Conservation (phyloP, 164 flowering plant genomes). For the Tetrastigma voinierianum region DNA sequence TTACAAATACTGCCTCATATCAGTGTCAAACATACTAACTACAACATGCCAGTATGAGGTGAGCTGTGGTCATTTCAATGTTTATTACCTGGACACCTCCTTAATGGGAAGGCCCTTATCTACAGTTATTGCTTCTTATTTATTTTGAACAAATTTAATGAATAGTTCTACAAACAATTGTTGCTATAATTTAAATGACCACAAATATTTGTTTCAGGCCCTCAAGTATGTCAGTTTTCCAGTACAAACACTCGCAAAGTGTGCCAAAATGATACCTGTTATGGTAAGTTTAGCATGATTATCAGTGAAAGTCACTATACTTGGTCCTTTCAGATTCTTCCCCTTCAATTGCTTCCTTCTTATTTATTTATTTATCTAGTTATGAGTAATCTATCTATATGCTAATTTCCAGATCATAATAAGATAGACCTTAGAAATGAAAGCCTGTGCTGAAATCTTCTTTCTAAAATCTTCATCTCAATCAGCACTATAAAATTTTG, state of each 20-base stretch:
- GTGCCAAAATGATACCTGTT: constrained; percentile 99
- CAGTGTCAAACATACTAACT: constrained; percentile 89
- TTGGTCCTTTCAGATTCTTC: background rate
- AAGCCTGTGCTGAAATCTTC: too few species aligned
- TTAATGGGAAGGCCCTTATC: background rate
- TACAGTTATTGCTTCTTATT: background rate
- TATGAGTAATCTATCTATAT: too few species aligned
- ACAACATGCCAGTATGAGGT: constrained; percentile 99
- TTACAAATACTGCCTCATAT: constrained; percentile 75
- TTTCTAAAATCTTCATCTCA: too few species aligned
- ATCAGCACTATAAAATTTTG: too few species aligned
- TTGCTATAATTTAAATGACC: constrained; percentile 4
- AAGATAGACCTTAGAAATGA: too few species aligned
- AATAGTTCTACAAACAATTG: background rate
- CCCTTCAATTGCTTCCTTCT: background rate
- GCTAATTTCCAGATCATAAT: too few species aligned
- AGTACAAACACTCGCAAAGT: constrained; percentile 96
- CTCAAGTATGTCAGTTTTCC: constrained; percentile 99
- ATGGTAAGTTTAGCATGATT: constrained; percentile 56
- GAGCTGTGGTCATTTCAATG: constrained; percentile 4
- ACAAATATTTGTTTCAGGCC: constrained; percentile 56
- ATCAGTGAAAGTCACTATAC: background rate
- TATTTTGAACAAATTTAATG: background rate
- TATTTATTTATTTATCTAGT: too few species aligned
- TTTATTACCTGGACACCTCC: background rate